Evolutionary conservation across 2,329 filamentous ascomycete species (phyloP).

Genomic region (Diaporthe ampelina): DNA sequence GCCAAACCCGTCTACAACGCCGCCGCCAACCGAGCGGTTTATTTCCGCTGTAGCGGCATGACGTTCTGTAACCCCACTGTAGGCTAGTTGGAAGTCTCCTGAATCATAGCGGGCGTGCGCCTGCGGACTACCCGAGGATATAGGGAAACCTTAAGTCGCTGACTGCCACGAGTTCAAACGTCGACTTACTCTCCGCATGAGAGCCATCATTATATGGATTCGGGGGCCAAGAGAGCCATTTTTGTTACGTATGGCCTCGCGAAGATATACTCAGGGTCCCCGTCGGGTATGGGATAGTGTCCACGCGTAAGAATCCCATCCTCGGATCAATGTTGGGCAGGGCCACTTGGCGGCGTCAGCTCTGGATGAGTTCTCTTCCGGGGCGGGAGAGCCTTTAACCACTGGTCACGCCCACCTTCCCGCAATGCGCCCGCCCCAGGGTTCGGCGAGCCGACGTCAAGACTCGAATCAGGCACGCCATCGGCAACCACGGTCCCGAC

Average conservation of each 20-base stretch:
- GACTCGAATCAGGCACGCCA: constrained; percentile 18
- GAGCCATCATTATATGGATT: neutral
- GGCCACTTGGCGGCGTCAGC: neutral
- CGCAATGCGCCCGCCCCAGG: neutral
- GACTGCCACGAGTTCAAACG: neutral
- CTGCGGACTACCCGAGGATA: neutral
- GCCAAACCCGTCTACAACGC: constrained; percentile 20
- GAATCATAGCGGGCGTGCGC: neutral
- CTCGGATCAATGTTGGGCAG: neutral
- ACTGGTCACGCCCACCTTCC: neutral
- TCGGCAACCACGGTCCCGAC: constrained; percentile 7
- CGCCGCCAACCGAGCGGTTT: constrained; percentile 39
- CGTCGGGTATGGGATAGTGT: neutral
- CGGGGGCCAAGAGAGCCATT: neutral
- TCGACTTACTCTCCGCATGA: neutral
- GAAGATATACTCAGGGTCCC: neutral
- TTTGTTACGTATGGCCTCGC: neutral
- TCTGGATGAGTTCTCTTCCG: constrained; percentile 38
- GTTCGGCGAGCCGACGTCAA: constrained; percentile 21
- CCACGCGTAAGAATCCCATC: neutral
- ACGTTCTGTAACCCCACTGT: constrained; percentile 29
- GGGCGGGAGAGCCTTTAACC: constrained; percentile 17
- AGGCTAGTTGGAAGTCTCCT: neutral
- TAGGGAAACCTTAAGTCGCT: constrained; percentile 2
- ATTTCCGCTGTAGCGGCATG: constrained; percentile 34